Base-by-base conservation (phyloP, 169 alveolate species). In the Cyclospora cayetanensis region DNA sequence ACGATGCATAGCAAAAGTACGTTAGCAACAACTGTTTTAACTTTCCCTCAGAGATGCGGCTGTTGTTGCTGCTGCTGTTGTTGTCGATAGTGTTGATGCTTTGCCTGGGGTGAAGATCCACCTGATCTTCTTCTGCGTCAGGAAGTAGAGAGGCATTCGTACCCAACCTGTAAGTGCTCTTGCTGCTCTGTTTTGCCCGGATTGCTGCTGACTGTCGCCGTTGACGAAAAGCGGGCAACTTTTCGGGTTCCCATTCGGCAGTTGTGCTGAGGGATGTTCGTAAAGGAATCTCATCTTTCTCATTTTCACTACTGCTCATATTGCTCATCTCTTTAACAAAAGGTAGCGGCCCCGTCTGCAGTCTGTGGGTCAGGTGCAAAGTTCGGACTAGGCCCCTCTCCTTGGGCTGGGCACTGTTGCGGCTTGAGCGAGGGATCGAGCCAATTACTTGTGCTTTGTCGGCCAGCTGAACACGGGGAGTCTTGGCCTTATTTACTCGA, bases 1-100 rank as follows among this genome's bases (percentile, higher is more conserved):
- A 35, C 18, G 94, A 52, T 20, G 93, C 88, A 72, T 94, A 94
- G 29, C 95, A 74, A 22, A 83, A 52, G 85, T 92, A 94, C 31
- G 96, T 94, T 66, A 94, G 68, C 31, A 89, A 2, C 15, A 86
- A 4, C 60, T 86, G 92, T 25, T 25, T 43, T 29, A 77, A 15
- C 70, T 77, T 77, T 27, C 87, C 87, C 87, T 77, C 87, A 46
- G 87, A 77, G 9, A 46, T 12, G 34, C 68, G 68, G 34, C 46
- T 27, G 43, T 46, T 77, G 70, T 68, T 77, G 70, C 68, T 46
- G 18, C 43, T 77, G 70, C 70, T 77, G 50, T 43, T 77, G 87
- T 35, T 43, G 50, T 43, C 29, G 50, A 27, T 77, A 35, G 60
- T 72, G 60, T 41, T 34, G 2, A 27, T 68, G 53, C 27, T 68